Conservation (phyloP, 345 rosid genomes). For the Viola odorata region DNA sequence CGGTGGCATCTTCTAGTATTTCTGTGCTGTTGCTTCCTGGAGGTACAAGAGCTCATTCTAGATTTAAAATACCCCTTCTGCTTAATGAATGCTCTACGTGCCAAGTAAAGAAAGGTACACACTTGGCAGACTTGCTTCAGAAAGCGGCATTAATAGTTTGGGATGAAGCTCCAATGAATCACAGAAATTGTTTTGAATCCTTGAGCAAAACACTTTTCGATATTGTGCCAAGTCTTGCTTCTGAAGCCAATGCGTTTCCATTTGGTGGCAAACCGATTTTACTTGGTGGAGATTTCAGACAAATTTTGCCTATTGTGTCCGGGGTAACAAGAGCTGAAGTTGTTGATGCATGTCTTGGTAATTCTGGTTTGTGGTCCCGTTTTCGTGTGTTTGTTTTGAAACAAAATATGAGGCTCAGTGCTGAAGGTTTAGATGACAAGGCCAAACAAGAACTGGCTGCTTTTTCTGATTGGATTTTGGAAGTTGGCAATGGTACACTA, state of each 20-base stretch:
- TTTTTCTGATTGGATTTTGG: not conserved
- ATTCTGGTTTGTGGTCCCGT: not conserved
- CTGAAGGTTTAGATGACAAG: too few species aligned
- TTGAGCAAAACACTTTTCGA: not conserved
- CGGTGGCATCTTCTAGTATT: not conserved
- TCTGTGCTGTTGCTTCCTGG: not conserved
- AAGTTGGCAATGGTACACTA: not conserved
- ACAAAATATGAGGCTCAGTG: not conserved
- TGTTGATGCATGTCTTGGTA: not conserved
- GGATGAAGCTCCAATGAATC: not conserved
- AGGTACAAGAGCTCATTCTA: not conserved
- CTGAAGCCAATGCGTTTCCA: not conserved
- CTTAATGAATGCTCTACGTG: not conserved
- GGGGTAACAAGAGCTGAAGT: not conserved
- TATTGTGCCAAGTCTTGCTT: not conserved
- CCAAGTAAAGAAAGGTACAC: not conserved
- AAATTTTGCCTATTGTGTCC: not conserved
- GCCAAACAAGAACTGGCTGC: fast-evolving
- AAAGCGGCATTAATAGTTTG: not conserved
- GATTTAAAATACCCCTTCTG: not conserved
- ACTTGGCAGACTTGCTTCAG: not conserved
- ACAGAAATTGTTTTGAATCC: not conserved
- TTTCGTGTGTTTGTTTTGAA: not conserved
- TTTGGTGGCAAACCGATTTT: not conserved
- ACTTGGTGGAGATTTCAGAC: not conserved